A percentile compares a stretch with the other conserved stretches of the same genome.
phyloP scores from a whole-genome alignment of 331 rosid species.

The Malus hybrid region DNA sequence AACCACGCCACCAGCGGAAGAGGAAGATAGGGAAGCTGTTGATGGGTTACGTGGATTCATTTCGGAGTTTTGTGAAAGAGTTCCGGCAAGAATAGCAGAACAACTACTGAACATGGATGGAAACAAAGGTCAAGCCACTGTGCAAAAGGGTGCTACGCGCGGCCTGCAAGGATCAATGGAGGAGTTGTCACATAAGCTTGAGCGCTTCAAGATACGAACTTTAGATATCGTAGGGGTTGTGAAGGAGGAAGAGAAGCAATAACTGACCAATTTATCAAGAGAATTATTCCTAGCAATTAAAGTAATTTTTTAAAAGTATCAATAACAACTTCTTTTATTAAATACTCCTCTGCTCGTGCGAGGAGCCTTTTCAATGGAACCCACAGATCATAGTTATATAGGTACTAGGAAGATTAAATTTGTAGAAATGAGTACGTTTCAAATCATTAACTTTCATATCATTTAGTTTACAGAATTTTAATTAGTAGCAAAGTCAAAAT shows the following conservation, averaged over 20 bases:
- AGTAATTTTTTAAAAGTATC: too few species aligned
- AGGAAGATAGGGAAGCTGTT: background rate
- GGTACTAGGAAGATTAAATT: too few species aligned
- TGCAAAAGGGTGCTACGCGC: background rate
- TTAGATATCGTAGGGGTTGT: slow-evolving; percentile 1
- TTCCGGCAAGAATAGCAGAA: background rate
- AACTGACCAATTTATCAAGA: background rate
- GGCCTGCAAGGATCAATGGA: background rate
- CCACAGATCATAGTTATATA: too few species aligned
- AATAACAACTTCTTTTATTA: too few species aligned
- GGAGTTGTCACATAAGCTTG: slow-evolving; percentile 4
- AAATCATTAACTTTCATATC: too few species aligned
- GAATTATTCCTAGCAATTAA: too few species aligned
- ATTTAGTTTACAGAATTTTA: too few species aligned
- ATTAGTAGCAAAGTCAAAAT: too few species aligned
- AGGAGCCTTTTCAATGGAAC: too few species aligned
- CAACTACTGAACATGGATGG: background rate
- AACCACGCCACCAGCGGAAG: background rate
- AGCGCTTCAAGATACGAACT: slow-evolving; percentile 20
- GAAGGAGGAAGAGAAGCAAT: slow-evolving; percentile 9
- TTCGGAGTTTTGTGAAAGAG: background rate
- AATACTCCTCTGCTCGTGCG: too few species aligned
- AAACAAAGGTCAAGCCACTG: background rate
- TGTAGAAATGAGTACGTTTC: too few species aligned
- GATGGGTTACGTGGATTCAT: slow-evolving; percentile 8